Percentiles rank a stretch among this genome's conserved stretches.
Conservation (phyloP, 1,284 basidiomycete species). For the Laetiporus sulphureus region DNA sequence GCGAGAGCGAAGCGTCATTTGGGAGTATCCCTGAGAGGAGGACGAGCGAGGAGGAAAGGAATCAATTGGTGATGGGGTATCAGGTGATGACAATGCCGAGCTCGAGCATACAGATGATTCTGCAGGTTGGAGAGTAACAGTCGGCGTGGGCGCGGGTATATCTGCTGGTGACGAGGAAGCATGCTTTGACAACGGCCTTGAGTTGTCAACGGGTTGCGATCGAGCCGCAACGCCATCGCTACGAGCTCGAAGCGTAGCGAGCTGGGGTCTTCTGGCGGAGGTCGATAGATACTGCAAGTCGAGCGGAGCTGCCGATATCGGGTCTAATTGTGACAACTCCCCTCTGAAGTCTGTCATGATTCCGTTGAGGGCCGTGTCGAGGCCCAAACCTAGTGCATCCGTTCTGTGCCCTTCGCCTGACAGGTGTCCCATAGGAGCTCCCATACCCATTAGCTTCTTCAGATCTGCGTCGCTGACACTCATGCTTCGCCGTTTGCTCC, state of each 20-base stretch:
- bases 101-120: constrained; percentile 15
- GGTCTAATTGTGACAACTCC: constrained; percentile 58
- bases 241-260: constrained; percentile 20
- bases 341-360: constrained; percentile 67
- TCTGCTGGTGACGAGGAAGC: constrained; percentile 17
- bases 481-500: constrained; percentile 63
- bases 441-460: constrained; percentile 36
- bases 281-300: constrained; percentile 61
- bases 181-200: constrained; percentile 17
- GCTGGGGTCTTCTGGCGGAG: constrained; percentile 37
- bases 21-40: constrained; percentile 33
- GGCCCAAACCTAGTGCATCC: constrained; percentile 27
- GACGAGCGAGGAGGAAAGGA: constrained; percentile 47
- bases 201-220: too few relatives aligned
- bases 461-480: constrained; percentile 65
- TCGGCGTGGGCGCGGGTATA: constrained; percentile 18
- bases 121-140: constrained; percentile 21
- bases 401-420: constrained; percentile 23
- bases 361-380: constrained; percentile 48
- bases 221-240: constrained; percentile 18
- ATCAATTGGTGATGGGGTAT: too few relatives aligned
- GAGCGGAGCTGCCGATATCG: constrained; percentile 41
- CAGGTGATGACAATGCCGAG: neutral
- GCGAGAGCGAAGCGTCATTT: constrained; percentile 24
- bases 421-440: constrained; percentile 23